Evolutionary conservation across 257 asterid species (phyloP), one percentile per base, ranked within the genome.

Genomic region (Haberlea rhodopensis): DNA sequence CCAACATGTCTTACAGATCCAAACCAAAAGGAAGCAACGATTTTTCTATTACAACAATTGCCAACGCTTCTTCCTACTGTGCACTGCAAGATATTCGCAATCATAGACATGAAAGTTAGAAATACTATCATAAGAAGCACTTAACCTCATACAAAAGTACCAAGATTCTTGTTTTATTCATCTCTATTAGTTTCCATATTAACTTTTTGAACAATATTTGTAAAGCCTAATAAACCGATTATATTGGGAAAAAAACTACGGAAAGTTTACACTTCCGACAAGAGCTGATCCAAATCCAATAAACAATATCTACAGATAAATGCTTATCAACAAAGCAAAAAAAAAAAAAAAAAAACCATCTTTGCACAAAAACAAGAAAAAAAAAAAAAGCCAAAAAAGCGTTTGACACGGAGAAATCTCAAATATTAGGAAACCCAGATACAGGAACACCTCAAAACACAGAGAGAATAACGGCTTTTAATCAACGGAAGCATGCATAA

Each of bases 1-100:
- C 95, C 79, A 92, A 80, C 99, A 92, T 89, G 43, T 74, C 90
- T n/a, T 75, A 76, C 58, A 27, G 77, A 75, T 53, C 63, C 80
- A 75, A 74, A 43, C 72, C 74, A 71, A 69, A 68, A 62, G 68
- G 78, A 70, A 69, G 68, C 61, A 46, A 65, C 61, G 63, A 52
- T 61, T 65, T 63, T 20, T 70, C 63, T 10, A 64, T 60, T 64
- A 62, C 57, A 68, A 29, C 10, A 11, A 78, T 62, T 67, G n/a
- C 57, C 62, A 67, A 66, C 18, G 72, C 66, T 59, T 40, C 46
- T 61, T 60, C 66, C 57, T 66, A 63, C 65, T 51, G 64, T 57
- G 55, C 73, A 71, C 77, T 66, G 84, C 70, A 19, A 32, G 73
- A 77, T 72, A 68, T 45, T 23, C 65, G 67, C 58, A 76, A 60